These are phyloP conservation scores for Colletotrichum musicola DNA, from an alignment of 2,329 filamentous ascomycete species.

Conservation along the genomic window DNA sequence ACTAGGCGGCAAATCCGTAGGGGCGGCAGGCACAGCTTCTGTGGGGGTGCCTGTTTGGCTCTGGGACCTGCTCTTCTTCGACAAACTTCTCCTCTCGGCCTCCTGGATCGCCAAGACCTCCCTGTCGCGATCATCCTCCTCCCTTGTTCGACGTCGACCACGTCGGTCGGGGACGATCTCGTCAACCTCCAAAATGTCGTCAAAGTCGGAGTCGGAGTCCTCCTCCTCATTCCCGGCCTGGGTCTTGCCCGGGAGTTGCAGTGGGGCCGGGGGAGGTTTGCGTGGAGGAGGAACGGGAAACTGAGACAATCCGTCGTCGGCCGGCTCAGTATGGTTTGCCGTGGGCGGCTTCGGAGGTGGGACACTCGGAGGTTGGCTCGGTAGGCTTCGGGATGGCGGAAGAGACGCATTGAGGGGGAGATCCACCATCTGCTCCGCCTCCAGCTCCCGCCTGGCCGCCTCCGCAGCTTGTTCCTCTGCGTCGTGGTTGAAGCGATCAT, in stretches of 20 bases:
- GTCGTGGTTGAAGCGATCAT: constrained; percentile 68
- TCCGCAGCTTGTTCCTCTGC: constrained; percentile 63
- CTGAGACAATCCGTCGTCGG: constrained; percentile 60
- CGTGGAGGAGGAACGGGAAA: constrained; percentile 75
- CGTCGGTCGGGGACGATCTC: constrained; percentile 72
- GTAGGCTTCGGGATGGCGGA: constrained; percentile 69
- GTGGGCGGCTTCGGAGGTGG: constrained; percentile 66
- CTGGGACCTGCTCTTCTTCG: constrained; percentile 77
- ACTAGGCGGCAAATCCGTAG: constrained; percentile 52
- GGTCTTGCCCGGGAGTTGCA: constrained; percentile 73
- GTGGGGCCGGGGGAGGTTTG: constrained; percentile 86
- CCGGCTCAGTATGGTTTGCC: constrained; percentile 54
- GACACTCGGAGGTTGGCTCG: constrained; percentile 63
- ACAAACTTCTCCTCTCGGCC: constrained; percentile 77
- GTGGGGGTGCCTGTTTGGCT: constrained; percentile 56
- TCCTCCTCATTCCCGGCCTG: constrained; percentile 64
- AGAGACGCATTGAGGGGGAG: constrained; percentile 65
- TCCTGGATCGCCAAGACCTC: constrained; percentile 77
- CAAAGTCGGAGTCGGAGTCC: constrained; percentile 84
- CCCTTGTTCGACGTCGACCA: constrained; percentile 85
- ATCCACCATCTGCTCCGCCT: constrained; percentile 56
- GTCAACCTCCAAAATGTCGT: constrained; percentile 79
- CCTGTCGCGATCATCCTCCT: constrained; percentile 86
- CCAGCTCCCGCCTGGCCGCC: constrained; percentile 58
- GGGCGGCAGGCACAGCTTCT: constrained; percentile 49